Evolutionary conservation across 78 protist species (phyloP), one percentile per base, ranked within the genome.

Genomic region (Reticulomyxa filosa): DNA sequence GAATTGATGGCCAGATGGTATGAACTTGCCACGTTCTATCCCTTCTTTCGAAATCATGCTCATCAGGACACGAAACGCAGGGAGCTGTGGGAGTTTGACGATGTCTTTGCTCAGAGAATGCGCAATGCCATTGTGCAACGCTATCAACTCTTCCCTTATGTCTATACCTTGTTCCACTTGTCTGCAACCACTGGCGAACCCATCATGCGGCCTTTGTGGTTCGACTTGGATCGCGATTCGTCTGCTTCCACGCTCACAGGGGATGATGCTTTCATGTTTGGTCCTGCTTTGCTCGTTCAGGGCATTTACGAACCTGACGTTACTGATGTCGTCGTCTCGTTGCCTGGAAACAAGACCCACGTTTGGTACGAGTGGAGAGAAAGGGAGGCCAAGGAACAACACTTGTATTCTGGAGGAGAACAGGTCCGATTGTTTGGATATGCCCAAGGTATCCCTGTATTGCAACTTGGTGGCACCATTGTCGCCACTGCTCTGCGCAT

Each of bases 41-140:
- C 99, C 57, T 95, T 95, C 86, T 87, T 89, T 80, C 78, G 99
- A 42, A 90, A 79, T 1, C 99, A 95, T 70, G 96, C 88, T 29
- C 95, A 89, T 65, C 7, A 84, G 4, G 95, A 92, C 29, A 77
- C 96, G 10, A 71, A 74, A 57, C 77, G 93, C 38, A 70, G 93
- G 36, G 97, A 94, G 63, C 99, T 96, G 4, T 94, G 93, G 93
- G 46, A 82, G 56, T 90, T 86, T 36, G 96, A 78, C 17, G 92
- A 79, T 32, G 79, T 74, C 38, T 4, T 57, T 30, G 38, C 63
- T 0, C 0, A 26, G 6, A 13, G 23, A 38, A 72, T 84, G 30
- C 66, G 92, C 20, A 34, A 26, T 3, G 70, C 84, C 55, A 66
- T 89, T 30, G 53, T 27, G 26, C 29, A n/a, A 20, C 82, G 98